phyloP scores from a whole-genome alignment of 371 early-diverging fungal genomes.

The Mucor indicus region DNA sequence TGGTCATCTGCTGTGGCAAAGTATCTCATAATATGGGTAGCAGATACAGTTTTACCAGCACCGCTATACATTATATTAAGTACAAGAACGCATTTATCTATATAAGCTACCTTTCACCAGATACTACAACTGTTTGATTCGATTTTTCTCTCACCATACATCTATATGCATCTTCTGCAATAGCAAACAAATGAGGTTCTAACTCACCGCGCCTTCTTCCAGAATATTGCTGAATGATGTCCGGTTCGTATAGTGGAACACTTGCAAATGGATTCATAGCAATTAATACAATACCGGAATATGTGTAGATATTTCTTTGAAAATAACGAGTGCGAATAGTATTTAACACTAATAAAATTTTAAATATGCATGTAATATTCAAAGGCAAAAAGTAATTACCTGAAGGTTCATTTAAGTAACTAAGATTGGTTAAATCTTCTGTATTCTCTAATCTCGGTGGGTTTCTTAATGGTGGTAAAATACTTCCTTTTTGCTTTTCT shows the following conservation, averaged over 20 bases:
- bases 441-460: conserved; percentile 85
- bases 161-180: conserved; percentile 97
- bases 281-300: conserved; percentile 98
- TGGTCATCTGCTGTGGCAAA: conserved; percentile 89
- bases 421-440: conserved; percentile 90
- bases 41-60: conserved; percentile 95
- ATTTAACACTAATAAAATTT: conserved; percentile 64
- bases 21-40: conserved; percentile 97
- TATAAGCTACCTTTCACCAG: conserved; percentile 88
- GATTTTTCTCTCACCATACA: conserved; percentile 87
- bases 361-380: not conserved
- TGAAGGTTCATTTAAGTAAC: conserved; percentile 88
- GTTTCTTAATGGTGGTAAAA: conserved; percentile 86
- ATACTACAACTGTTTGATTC: conserved; percentile 98
- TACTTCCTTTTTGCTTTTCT: conserved; percentile 58
- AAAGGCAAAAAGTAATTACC: conserved; percentile 43
- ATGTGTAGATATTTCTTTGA: conserved; percentile 96
- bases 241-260: conserved; percentile 83
- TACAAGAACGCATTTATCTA: not conserved
- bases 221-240: conserved; percentile 90
- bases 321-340: conserved; percentile 85
- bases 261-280: conserved; percentile 97
- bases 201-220: conserved; percentile 92
- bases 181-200: conserved; percentile 98
- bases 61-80: conserved; percentile 44